Percentiles rank a stretch among this genome's conserved stretches.
These are phyloP conservation scores for Striga asiatica DNA, from an alignment of 257 asterid genomes.

Conservation along the genomic window DNA sequence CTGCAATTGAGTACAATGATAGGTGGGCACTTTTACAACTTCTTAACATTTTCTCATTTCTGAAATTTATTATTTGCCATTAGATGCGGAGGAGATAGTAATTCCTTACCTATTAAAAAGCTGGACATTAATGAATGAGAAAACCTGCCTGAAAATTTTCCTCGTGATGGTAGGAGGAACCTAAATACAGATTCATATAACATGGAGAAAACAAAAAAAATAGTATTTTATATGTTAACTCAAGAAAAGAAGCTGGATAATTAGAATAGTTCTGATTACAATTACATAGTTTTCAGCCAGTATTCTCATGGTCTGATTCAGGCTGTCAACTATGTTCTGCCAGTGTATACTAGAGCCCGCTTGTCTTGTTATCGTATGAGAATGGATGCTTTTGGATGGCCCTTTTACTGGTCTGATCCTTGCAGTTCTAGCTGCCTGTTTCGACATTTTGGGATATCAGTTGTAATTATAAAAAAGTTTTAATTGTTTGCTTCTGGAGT, in stretches of 20 bases:
- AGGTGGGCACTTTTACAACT: conserved; percentile 4
- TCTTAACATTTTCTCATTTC: conserved; percentile 2
- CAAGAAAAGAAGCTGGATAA: conserved; percentile 9
- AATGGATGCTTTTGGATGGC: conserved; percentile 52
- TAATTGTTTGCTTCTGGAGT: not conserved
- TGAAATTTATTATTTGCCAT: not conserved
- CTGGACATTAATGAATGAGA: conserved; percentile 92
- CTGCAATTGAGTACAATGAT: conserved; percentile 25
- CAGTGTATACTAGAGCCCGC: conserved; percentile 75
- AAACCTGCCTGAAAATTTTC: conserved; percentile 80
- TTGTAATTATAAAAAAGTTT: conserved; percentile 4
- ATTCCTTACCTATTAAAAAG: conserved; percentile 75
- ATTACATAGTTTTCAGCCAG: conserved; percentile 64
- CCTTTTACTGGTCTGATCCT: conserved; percentile 72
- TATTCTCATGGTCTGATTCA: conserved; percentile 54
- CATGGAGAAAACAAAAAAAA: not conserved
- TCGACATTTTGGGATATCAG: conserved; percentile 14
- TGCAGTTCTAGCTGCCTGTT: conserved; percentile 84
- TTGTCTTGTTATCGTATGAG: conserved; percentile 49
- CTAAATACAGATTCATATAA: conserved; percentile 29
- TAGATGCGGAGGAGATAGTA: conserved; percentile 11
- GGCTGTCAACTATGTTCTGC: conserved; percentile 60
- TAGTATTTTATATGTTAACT: conserved; percentile 4
- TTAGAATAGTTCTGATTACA: conserved; percentile 31
- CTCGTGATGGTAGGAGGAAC: conserved; percentile 59